Base-by-base conservation (phyloP, 2,329 filamentous ascomycete genomes). In the Tympanopsis confertula region DNA sequence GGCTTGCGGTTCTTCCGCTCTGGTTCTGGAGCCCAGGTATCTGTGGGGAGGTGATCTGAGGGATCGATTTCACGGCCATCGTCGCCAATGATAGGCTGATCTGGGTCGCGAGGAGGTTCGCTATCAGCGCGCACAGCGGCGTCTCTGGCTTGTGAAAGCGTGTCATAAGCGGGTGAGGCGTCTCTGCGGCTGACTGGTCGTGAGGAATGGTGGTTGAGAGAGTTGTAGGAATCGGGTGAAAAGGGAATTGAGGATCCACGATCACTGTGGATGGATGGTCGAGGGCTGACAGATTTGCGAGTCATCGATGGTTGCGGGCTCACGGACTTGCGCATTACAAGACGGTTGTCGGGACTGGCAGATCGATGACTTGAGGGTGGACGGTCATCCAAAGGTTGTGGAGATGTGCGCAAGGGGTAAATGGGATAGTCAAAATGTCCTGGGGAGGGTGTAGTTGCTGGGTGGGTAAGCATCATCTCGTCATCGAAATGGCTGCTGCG, bases 1-100 rank as follows among this genome's bases (percentile, higher is more conserved):
- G 64, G 58, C 53, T 70, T 58, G 37, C 56, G 57, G 17, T 50
- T 58, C 46, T 78, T 80, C 28, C 66, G 65, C 44, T 78, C 73
- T 2, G 76, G 76, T 47, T 81, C 76, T 1, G 76, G 76, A 1
- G 76, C 76, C 76, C 76, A 81, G 2, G 72, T 74, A 43, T 78
- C 69, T 3, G 76, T 63, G 1, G 76, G 76, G 2, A 81, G 61
- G 49, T 80, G 74, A 50, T 81, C 76, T 0, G 74, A 77, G 4
- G 76, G 76, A 52, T 81, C 76, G 45, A 81, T 77, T 39, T 76
- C 68, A 22, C 74, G 66, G 13, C 76, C 76, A 49, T 78, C 71
- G 48, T 74, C 74, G 14, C 71, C 74, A 32, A 78, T 72, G 39
- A 81, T 77, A 5, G 75, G 73, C 2, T 68, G 70, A 28, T 66